A percentile compares a stretch with the other conserved stretches of the same genome.
These are phyloP conservation scores for Boletus speciosus DNA, from an alignment of 768 basidiomycete species.

Conservation along the genomic window DNA sequence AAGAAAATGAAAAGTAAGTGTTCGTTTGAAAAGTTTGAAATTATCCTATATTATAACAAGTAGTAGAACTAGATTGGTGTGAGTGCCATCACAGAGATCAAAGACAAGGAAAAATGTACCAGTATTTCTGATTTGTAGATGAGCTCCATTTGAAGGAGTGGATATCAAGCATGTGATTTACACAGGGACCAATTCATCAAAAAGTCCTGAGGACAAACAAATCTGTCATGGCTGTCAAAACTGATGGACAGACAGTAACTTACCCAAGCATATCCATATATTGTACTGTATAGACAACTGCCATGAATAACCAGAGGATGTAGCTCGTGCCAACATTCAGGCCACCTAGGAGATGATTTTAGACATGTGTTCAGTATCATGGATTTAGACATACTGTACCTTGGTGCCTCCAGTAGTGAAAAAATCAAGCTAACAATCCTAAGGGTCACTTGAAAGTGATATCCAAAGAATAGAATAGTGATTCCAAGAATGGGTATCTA, in stretches of 20 bases:
- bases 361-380: background rate
- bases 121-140: conserved; percentile 64
- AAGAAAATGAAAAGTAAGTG: too few species aligned
- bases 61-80: conserved; percentile 59
- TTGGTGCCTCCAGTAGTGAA: conserved; percentile 61
- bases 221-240: background rate
- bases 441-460: too few species aligned
- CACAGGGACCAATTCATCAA: conserved; percentile 94
- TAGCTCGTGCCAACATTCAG: conserved; percentile 47
- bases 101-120: conserved; percentile 35
- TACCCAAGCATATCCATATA: conserved; percentile 81
- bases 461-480: too few species aligned
- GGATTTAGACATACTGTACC: conserved; percentile 32
- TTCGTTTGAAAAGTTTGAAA: too few species aligned
- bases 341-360: conserved; percentile 18
- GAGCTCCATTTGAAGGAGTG: conserved; percentile 68
- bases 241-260: conserved; percentile 14
- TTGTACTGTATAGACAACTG: conserved; percentile 53
- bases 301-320: conserved; percentile 67
- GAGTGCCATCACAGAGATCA: background rate
- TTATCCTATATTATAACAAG: conserved; percentile 24
- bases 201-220: conserved; percentile 54
- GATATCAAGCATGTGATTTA: conserved; percentile 49
- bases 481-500: too few species aligned
- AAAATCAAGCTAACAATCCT: too few species aligned